Evolutionary conservation across 768 basidiomycete genomes (phyloP).

Genomic region (Tephrocybe sp.): DNA sequence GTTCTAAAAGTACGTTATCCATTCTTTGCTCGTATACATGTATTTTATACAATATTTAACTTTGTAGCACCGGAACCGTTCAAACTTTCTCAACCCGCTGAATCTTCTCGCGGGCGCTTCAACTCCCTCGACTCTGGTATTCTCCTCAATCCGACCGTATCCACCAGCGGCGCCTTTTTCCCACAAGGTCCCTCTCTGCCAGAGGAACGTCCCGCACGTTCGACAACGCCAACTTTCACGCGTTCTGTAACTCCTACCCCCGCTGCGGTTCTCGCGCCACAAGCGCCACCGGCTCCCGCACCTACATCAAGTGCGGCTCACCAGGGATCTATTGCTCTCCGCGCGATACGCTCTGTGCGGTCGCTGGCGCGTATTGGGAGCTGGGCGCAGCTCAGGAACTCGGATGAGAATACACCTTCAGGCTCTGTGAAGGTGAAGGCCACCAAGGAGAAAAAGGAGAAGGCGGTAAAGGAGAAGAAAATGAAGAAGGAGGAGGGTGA

Average conservation of each 20-base stretch:
- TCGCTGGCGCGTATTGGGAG: conserved; percentile 70
- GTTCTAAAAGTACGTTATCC: conserved; percentile 37
- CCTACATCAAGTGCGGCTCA: conserved; percentile 11
- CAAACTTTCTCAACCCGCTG: conserved; percentile 23
- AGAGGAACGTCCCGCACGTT: conserved; percentile 11
- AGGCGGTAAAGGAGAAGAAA: conserved; percentile 17
- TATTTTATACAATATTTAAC: not conserved
- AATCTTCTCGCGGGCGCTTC: conserved; percentile 48
- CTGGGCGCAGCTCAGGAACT: conserved; percentile 58
- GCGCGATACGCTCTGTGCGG: conserved; percentile 75
- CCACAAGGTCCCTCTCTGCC: not conserved
- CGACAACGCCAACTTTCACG: conserved; percentile 23
- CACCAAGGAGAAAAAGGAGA: conserved; percentile 15
- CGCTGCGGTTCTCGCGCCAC: conserved; percentile 36
- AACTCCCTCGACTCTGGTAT: conserved; percentile 56
- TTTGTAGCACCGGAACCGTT: conserved; percentile 46
- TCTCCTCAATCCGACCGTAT: conserved; percentile 30
- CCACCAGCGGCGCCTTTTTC: conserved; percentile 26
- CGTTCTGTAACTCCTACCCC: conserved; percentile 36
- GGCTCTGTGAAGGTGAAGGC: conserved; percentile 5
- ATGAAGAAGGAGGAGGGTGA: conserved; percentile 11
- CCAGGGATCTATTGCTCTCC: conserved; percentile 67
- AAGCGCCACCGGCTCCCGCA: conserved; percentile 30
- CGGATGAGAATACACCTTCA: conserved; percentile 23
- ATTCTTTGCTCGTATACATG: not conserved